These are phyloP conservation scores for Dictyophora rubrovolvata DNA, from an alignment of 768 basidiomycete genomes.

Conservation along the genomic window DNA sequence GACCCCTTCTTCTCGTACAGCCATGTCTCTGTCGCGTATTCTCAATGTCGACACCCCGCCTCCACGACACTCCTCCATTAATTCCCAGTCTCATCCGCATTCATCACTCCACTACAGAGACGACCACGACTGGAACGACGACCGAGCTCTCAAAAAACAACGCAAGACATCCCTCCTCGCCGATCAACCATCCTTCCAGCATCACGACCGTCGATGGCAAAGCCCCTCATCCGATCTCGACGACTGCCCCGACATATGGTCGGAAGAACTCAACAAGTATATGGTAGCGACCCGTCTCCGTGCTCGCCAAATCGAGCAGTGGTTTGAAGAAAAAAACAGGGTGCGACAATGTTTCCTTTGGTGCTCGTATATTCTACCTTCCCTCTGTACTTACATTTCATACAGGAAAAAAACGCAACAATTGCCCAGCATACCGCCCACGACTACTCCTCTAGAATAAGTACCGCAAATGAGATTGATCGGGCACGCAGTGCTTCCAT, in stretches of 20 bases:
- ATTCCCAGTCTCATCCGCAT: background rate
- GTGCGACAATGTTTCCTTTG: constrained; percentile 29
- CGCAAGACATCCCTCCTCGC: background rate
- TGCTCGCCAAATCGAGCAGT: constrained; percentile 60
- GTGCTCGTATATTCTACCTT: no score
- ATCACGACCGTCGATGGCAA: background rate
- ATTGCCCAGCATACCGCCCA: constrained; percentile 52
- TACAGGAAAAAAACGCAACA: constrained; percentile 57
- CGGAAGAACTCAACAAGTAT: constrained; percentile 57
- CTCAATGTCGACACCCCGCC: constrained; percentile 7
- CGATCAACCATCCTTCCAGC: background rate
- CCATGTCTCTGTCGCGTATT: constrained; percentile 7
- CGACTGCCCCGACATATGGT: constrained; percentile 73
- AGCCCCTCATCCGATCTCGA: constrained; percentile 65
- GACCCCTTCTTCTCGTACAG: constrained; percentile 1
- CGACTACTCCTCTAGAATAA: constrained; percentile 42
- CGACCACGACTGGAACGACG: background rate
- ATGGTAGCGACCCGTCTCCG: constrained; percentile 63
- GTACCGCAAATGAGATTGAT: background rate
- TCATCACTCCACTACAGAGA: background rate
- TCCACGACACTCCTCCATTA: background rate
- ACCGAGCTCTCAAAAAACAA: constrained; percentile 2
- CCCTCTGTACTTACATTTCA: background rate
- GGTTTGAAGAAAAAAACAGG: constrained; percentile 57
- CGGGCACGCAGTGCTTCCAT: constrained; percentile 8